These are phyloP conservation scores for Meripilus lineatus DNA, from an alignment of 1,284 basidiomycete species.

Conservation along the genomic window DNA sequence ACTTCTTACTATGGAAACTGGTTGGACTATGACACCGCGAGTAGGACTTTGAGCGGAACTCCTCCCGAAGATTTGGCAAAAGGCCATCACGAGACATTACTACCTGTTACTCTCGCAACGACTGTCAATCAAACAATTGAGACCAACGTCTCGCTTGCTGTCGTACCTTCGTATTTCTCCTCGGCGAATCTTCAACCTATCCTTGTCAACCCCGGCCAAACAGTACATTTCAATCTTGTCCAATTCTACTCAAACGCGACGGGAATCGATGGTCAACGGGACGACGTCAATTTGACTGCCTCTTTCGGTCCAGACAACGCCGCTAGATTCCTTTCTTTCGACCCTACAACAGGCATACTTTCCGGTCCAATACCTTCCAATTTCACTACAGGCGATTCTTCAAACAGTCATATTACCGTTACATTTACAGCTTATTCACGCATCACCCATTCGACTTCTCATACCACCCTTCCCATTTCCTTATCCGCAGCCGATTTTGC, in stretches of 20 bases:
- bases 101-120: slow-evolving; percentile 63
- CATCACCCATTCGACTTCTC: slow-evolving; percentile 67
- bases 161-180: slow-evolving; percentile 70
- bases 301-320: slow-evolving; percentile 46
- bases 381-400: slow-evolving; percentile 10
- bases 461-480: slow-evolving; percentile 52
- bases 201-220: slow-evolving; percentile 39
- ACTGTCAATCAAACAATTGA: slow-evolving; percentile 56
- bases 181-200: slow-evolving; percentile 51
- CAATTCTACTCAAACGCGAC: slow-evolving; percentile 50
- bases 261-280: slow-evolving; percentile 22
- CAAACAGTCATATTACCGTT: slow-evolving; percentile 34
- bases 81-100: slow-evolving; percentile 26
- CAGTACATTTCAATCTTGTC: slow-evolving; percentile 44
- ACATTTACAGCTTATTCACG: slow-evolving; percentile 63
- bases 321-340: slow-evolving; percentile 42
- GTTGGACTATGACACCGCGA: slow-evolving; percentile 58
- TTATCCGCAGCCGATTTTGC: slow-evolving; percentile 35
- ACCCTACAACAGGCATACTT: slow-evolving; percentile 40
- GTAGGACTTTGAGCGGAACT: slow-evolving; percentile 57
- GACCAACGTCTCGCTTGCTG: slow-evolving; percentile 55
- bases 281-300: slow-evolving; percentile 46
- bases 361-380: slow-evolving; percentile 50
- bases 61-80: slow-evolving; percentile 39
- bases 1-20: slow-evolving; percentile 51